Evolutionary conservation across 73 alveolate species (phyloP).

Genomic region (Durusdinium trenchii): DNA sequence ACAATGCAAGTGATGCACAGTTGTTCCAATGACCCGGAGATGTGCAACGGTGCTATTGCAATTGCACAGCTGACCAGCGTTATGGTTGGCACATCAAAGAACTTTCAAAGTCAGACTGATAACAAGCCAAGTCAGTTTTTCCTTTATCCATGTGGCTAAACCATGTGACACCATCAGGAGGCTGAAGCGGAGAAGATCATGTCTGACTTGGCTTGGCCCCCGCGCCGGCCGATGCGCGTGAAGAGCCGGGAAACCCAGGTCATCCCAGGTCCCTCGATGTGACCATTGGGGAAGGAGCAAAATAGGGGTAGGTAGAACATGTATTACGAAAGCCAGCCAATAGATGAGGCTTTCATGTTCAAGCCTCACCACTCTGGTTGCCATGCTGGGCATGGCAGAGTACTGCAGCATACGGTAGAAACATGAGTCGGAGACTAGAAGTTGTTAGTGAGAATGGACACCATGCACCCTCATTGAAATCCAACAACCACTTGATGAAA

Average conservation of each 20-base stretch:
- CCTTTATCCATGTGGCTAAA: no score
- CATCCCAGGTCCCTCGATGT: neutral
- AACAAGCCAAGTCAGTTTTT: neutral
- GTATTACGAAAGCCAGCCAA: neutral
- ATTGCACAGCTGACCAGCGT: neutral
- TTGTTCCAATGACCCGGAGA: neutral
- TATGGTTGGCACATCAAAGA: neutral
- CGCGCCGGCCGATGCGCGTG: constrained; percentile 24
- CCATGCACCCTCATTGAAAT: no score
- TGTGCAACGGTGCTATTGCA: neutral
- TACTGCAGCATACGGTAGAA: neutral
- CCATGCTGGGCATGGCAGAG: neutral
- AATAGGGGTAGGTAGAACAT: neutral
- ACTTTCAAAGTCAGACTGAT: no score
- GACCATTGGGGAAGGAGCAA: neutral
- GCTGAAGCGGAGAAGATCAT: neutral
- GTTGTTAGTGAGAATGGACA: no score
- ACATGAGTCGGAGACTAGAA: neutral
- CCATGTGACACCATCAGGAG: neutral
- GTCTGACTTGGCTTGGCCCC: constrained; percentile 67
- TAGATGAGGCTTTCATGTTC: no score
- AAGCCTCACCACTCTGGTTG: neutral
- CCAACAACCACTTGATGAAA: no score
- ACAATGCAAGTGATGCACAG: neutral
- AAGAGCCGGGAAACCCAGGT: neutral